Evolutionary conservation across 257 asterid species (phyloP).

Genomic region (Gentiana straminea): DNA sequence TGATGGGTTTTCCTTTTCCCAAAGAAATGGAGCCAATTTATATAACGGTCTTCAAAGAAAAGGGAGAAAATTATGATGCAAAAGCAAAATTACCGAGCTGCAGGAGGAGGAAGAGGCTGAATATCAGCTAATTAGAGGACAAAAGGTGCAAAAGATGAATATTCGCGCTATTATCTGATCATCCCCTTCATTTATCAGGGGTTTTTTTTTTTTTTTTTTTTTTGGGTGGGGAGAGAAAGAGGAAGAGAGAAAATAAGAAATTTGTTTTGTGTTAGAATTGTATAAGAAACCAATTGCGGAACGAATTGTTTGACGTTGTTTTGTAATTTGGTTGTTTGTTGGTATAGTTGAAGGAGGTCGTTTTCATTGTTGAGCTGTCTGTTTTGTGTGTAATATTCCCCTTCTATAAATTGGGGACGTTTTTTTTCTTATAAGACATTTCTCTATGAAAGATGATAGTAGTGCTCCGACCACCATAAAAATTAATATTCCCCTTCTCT

Average conservation of each 20-base stretch:
- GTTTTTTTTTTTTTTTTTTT: not conserved
- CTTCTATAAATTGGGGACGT: too few species aligned
- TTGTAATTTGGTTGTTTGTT: not conserved
- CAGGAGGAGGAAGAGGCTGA: not conserved
- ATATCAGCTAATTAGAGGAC: not conserved
- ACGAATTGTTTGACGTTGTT: not conserved
- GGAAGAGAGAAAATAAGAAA: not conserved
- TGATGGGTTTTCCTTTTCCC: not conserved
- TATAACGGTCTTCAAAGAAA: not conserved
- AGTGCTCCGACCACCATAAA: too few species aligned
- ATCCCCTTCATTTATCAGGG: not conserved
- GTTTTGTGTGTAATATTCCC: not conserved
- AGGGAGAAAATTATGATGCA: not conserved
- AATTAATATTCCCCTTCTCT: too few species aligned
- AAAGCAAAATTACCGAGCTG: not conserved
- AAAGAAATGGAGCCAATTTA: not conserved
- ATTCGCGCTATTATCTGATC: slow-evolving; percentile 1
- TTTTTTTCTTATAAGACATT: too few species aligned
- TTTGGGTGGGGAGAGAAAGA: not conserved
- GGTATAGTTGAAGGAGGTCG: slow-evolving; percentile 5
- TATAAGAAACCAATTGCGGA: not conserved
- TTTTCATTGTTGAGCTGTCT: slow-evolving; percentile 9
- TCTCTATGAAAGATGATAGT: too few species aligned
- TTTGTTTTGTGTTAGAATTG: slow-evolving; percentile 4
- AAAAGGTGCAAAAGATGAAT: not conserved